Evolutionary conservation across 768 basidiomycete species (phyloP), one percentile per base, ranked within the genome.

Genomic region (Cytidiella melzeri): DNA sequence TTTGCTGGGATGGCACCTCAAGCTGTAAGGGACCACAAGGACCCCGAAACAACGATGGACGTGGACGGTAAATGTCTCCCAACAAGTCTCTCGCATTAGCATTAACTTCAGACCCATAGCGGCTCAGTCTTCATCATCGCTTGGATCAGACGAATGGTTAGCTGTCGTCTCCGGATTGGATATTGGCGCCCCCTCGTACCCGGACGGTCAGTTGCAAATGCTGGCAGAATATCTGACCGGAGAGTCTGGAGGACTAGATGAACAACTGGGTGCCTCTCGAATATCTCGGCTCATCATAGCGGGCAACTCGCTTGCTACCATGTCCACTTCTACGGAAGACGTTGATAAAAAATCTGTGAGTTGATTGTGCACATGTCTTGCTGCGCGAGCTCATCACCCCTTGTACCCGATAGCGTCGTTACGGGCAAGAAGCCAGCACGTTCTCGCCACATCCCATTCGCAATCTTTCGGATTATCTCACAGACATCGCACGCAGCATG

Each of bases 191-290:
- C 59, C 70, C 13, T 75, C 76, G 5, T 66, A 79, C 18, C 70
- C 80, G 7, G 87, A 90, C 55, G 77, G 87, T 7, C 83, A 85
- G 55, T 75, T 84, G 44, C 87, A 93, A 57, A 76, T 98, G 74
- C 69, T 99, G n/a, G 76, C 83, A 2, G 96, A 99, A 66, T 96
- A 88, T 67, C 69, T 99, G 34, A 75, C 79, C 1, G 92, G 92
- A 1, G 95, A 98, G 68, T 73, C 70, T 21, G 91, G 89, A n/a
- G 81, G 80, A 1, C 60, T 67, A 0, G 73, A 78, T 50, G 87
- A 91, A 50, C 83, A 83, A 60, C 59, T 71, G 7, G 71, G 76
- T 10, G 80, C 87, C 5, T 71, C 83, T 2, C 80, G 80, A 53
- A 85, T 98, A 59, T 85, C 91, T 5, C 77, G 92, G 12, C 69